phyloP scores from a whole-genome alignment of 1,284 basidiomycete species.

The Fomitopsis betulina region DNA sequence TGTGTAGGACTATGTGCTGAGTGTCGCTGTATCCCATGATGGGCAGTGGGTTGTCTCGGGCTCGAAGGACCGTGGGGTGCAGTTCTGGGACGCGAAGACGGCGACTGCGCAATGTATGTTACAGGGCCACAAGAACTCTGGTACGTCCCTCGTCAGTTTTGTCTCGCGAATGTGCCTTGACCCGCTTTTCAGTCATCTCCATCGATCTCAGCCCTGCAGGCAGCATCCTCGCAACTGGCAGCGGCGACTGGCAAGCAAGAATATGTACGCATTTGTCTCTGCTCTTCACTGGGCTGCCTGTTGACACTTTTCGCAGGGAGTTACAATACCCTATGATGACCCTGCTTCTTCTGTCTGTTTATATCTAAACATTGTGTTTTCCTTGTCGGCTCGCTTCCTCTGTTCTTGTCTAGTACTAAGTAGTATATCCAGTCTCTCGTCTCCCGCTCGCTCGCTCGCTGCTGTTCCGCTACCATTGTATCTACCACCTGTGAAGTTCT shows the following conservation, averaged over 20 bases:
- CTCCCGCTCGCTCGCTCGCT: not conserved
- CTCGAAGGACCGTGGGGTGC: slow-evolving; percentile 75
- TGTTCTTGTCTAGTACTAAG: not conserved
- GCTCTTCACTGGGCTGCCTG: not conserved
- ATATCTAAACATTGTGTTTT: not conserved
- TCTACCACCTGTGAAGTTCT: not conserved
- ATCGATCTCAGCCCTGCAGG: slow-evolving; percentile 77
- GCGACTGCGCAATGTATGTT: slow-evolving; percentile 73
- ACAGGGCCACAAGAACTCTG: slow-evolving; percentile 84
- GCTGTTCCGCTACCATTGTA: not conserved
- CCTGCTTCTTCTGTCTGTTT: too few species aligned
- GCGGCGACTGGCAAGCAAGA: slow-evolving; percentile 78
- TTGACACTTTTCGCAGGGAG: slow-evolving; percentile 15
- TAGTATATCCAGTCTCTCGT: too few species aligned
- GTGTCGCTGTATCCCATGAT: slow-evolving; percentile 65
- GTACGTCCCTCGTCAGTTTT: slow-evolving; percentile 27
- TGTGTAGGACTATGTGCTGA: slow-evolving; percentile 54
- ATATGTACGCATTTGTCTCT: slow-evolving; percentile 50
- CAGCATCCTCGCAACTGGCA: slow-evolving; percentile 73
- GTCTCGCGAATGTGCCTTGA: not conserved
- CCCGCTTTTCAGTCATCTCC: slow-evolving; percentile 57
- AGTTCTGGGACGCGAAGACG: slow-evolving; percentile 70
- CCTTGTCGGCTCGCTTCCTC: not conserved
- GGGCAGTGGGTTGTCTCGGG: slow-evolving; percentile 76
- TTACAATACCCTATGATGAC: slow-evolving; percentile 16